Base-by-base conservation (phyloP, 768 basidiomycete genomes). In the Gymnopilus junonius region DNA sequence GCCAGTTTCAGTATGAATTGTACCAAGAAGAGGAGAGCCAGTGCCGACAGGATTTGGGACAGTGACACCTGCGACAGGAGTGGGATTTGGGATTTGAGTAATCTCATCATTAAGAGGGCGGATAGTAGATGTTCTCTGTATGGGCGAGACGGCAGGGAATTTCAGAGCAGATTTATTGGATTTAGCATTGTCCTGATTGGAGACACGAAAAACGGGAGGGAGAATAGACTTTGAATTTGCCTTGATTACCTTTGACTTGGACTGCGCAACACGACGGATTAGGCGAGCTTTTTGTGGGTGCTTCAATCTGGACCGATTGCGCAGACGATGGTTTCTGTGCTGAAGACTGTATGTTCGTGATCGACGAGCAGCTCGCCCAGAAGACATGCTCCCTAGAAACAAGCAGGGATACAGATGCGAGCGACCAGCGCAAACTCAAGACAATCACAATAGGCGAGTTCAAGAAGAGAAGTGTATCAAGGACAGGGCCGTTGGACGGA, bases 81-180 rank as follows among this genome's bases (percentile, higher is more conserved):
- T 79, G 63, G 85, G 85, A 63, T 80, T 78, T 12, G 86, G 85
- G 45, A 87, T 73, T 42, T 78, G 74, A 7, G 80, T 80, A 15
- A 76, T 68, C 60, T 82, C 79, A 25, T 48, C 68, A 58, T 62
- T 63, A 6, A 67, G 64, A 58, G 66, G 71, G 53, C 68, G 71
- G 50, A 71, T 72, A 67, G 59, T 68, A 12, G 60, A 62, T 39
- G 62, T 59, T 39, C 55, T 69, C n/a, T 55, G 60, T 27, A 55
- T 43, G 32, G 34, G 50, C 32, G 57, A 60, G 23, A 57, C 50
- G 27, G 54, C 53, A 55, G 67, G 40, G 6, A 55, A 40, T 31
- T 64, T 66, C 21, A 58, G 27, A 7, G 62, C 59, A n/a, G 59
- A 39, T 27, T 35, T 61, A 34, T 68, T 67, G 20, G 43, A 39